Evolutionary conservation across 768 basidiomycete genomes (phyloP), one percentile per base, ranked within the genome.

Genomic region (Dioszegia crocea): DNA sequence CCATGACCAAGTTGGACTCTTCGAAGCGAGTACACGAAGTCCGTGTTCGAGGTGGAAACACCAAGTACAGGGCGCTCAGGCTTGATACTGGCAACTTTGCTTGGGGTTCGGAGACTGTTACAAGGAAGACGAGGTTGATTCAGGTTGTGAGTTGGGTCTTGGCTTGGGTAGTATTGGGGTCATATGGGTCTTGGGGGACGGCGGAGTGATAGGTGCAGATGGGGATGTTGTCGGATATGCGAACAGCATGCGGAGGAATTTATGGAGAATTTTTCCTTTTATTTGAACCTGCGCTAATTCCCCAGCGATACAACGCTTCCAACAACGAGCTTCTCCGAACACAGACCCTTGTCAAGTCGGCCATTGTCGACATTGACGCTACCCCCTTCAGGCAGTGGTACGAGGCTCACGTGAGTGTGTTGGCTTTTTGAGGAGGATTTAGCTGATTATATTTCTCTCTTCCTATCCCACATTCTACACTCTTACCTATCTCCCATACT

Each of bases 251-350:
- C 33, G 19, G 10, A n/a, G 29, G 27, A 27, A 23, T 33, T 36
- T 21, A 41, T 19, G 58, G 50, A 38, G 19, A 21, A 62, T 45
- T 30, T 27, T 30, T 53, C 29, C n/a, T n/a, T n/a, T 8, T 5
- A 17, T 33, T 17, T 6, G 26, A 17, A 47, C 44, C 21, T 27
- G 21, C 36, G 40, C 61, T 60, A 45, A 61, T 49, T 24, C 40
- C 51, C 8, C 21, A 93, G 91, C 89, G 91, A 48, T 99, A 98
- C 85, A 99, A 98, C 79, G 86, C 96, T 45, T 93, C 96, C 64
- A 99, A 98, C 86, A 99, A 99, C 82, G 96, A 99, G 81, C 86
- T 98, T 75, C 94, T 99, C 77, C 90, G 96, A 73, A 99, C 96
- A 74, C 98, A 99, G 83, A 99, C 96, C 56, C 86, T 99, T 58